phyloP scores from a whole-genome alignment of 345 rosid species.

The Durio zibethinus region DNA sequence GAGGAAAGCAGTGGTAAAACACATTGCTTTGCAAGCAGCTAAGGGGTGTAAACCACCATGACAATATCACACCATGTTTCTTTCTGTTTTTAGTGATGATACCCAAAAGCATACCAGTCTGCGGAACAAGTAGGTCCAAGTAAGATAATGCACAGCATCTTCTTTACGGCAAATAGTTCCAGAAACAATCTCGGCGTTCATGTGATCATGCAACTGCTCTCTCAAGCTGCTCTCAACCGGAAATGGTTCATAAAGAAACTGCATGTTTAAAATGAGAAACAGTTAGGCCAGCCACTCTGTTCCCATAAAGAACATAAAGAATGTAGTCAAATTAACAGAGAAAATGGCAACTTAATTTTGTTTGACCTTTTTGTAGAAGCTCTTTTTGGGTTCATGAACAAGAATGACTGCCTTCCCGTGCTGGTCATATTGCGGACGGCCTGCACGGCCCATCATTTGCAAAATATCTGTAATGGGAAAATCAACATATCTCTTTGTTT shows the following conservation, averaged over 20 bases:
- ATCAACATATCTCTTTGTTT: constrained; percentile 93
- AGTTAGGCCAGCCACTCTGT: constrained; percentile 8
- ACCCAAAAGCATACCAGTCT: constrained; percentile 64
- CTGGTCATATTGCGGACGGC: constrained; percentile 98
- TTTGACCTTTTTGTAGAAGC: constrained; percentile 92
- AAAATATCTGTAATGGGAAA: constrained; percentile 94
- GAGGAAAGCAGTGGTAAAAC: not conserved
- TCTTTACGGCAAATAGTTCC: constrained; percentile 88
- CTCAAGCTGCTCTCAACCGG: constrained; percentile 98
- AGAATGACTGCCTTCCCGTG: constrained; percentile 99
- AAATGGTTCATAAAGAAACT: constrained; percentile 98
- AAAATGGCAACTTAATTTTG: constrained; percentile 4
- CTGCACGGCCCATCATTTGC: constrained; percentile 99
- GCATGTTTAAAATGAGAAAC: constrained; percentile 25
- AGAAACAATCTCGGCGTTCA: constrained; percentile 89
- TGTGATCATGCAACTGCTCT: constrained; percentile 79
- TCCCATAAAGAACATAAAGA: not conserved
- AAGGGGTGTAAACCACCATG: not conserved
- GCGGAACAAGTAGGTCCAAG: constrained; percentile 96
- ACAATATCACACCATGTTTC: not conserved
- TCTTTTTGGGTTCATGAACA: constrained; percentile 97
- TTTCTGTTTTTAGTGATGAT: not conserved
- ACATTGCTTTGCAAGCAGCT: not conserved
- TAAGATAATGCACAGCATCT: constrained; percentile 91
- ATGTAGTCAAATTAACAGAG: constrained; percentile 11